A percentile compares a stretch with the other conserved stretches of the same genome.
These are phyloP conservation scores for Pulveroboletus sp. DNA, from an alignment of 768 basidiomycete species.

Conservation along the genomic window DNA sequence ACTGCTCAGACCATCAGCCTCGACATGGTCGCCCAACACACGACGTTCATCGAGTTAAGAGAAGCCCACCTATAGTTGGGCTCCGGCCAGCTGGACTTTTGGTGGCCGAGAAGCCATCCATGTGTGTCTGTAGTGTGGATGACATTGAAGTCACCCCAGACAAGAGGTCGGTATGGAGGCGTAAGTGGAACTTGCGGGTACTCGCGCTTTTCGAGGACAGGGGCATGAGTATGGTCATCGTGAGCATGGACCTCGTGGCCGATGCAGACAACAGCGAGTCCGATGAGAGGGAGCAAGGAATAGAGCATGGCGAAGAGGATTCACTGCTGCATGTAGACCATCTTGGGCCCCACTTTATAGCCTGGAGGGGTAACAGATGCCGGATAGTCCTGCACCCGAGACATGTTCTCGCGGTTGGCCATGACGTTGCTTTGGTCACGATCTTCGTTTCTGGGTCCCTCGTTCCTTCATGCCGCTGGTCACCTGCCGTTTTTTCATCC, in stretches of 20 bases:
- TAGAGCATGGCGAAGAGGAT: conserved; percentile 11
- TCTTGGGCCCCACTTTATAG: not conserved
- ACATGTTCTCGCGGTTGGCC: too few relatives aligned
- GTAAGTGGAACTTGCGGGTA: conserved; percentile 41
- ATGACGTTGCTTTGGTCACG: too few relatives aligned
- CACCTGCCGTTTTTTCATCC: too few relatives aligned
- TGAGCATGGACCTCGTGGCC: conserved; percentile 15
- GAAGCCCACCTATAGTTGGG: conserved; percentile 59
- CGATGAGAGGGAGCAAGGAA: conserved; percentile 12
- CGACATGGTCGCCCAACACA: not conserved
- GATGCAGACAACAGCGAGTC: conserved; percentile 19
- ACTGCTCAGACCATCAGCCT: conserved; percentile 19
- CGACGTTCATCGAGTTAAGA: not conserved
- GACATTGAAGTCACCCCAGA: conserved; percentile 89
- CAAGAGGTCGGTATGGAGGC: conserved; percentile 61
- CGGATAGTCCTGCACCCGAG: too few relatives aligned
- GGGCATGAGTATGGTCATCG: conserved; percentile 32
- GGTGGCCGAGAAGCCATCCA: conserved; percentile 82
- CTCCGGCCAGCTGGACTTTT: conserved; percentile 69
- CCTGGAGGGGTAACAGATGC: not conserved
- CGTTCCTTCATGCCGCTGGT: too few relatives aligned
- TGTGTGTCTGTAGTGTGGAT: conserved; percentile 84
- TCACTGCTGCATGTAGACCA: not conserved
- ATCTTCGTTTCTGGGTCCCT: too few relatives aligned
- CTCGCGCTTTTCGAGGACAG: conserved; percentile 30